phyloP scores from a whole-genome alignment of 768 basidiomycete genomes.

The Tylopilus rubrobrunneus region DNA sequence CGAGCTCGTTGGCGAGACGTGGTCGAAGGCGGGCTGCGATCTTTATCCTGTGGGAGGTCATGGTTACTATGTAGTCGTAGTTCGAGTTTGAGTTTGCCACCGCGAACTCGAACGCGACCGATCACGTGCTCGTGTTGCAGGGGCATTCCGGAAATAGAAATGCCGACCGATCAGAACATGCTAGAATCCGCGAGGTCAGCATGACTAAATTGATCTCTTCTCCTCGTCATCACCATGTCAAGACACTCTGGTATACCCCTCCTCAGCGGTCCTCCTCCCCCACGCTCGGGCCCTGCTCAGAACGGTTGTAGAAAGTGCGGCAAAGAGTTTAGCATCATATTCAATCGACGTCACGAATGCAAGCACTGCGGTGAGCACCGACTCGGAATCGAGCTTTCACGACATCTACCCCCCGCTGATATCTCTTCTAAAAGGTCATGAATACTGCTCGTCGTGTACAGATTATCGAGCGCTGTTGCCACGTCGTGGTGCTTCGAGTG shows the following conservation, averaged over 20 bases:
- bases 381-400: constrained; percentile 21
- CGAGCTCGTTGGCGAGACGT: constrained; percentile 54
- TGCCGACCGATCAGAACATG: constrained; percentile 17
- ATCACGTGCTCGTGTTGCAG: constrained; percentile 22
- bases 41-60: constrained; percentile 50
- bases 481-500: constrained; percentile 44
- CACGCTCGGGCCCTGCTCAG: constrained; percentile 26
- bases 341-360: constrained; percentile 61
- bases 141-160: not conserved
- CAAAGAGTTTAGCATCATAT: constrained; percentile 67
- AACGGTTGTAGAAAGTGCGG: constrained; percentile 62
- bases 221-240: constrained; percentile 14
- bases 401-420: not conserved
- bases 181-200: constrained; percentile 4
- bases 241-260: constrained; percentile 54
- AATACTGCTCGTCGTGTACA: constrained; percentile 68
- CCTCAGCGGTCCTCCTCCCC: constrained; percentile 62
- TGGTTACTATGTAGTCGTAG: not conserved
- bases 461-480: constrained; percentile 81
- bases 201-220: constrained; percentile 1
- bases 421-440: constrained; percentile 46
- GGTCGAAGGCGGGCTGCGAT: constrained; percentile 73
- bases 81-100: constrained; percentile 20
- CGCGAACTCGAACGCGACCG: constrained; percentile 18
- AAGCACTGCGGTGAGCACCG: constrained; percentile 65